Conservation (phyloP, 768 basidiomycete genomes). For the Pseudohyphozyma bogoriensis region DNA sequence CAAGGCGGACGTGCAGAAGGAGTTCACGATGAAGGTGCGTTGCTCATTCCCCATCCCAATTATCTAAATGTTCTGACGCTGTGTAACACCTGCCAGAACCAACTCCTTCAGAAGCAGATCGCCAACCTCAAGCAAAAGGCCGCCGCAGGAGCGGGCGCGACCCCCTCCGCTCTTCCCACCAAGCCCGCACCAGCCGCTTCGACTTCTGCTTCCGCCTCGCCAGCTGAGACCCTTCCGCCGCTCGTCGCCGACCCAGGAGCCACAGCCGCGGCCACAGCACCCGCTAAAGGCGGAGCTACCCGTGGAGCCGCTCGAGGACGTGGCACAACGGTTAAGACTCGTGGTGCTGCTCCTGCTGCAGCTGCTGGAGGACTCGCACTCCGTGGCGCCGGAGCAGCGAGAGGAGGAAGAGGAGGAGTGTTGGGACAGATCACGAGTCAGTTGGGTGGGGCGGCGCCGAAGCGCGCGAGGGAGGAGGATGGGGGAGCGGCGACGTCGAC, state of each 20-base stretch:
- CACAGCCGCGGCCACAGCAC: slow-evolving; percentile 32
- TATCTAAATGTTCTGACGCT: no score
- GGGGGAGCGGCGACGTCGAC: background rate
- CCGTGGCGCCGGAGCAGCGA: slow-evolving; percentile 1
- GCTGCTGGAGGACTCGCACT: slow-evolving; percentile 8
- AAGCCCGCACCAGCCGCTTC: slow-evolving; percentile 25
- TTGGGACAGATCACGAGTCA: background rate
- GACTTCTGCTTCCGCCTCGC: background rate
- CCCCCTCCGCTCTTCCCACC: slow-evolving; percentile 16
- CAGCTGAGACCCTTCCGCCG: background rate
- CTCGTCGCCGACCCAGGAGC: slow-evolving; percentile 11
- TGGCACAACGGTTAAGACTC: slow-evolving; percentile 38
- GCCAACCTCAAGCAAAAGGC: slow-evolving; percentile 25
- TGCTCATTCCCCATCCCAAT: no score
- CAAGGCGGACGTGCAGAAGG: slow-evolving; percentile 24
- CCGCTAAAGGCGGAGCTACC: slow-evolving; percentile 24
- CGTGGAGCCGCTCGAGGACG: slow-evolving; percentile 37
- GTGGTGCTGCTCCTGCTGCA: slow-evolving; percentile 25
- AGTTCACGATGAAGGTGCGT: slow-evolving; percentile 21
- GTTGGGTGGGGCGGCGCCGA: slow-evolving; percentile 5
- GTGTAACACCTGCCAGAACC: no score
- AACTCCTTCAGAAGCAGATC: slow-evolving; percentile 19
- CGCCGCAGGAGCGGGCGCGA: slow-evolving; percentile 14
- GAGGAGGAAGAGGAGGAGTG: no score
- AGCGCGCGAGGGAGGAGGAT: slow-evolving; percentile 27